phyloP scores from a whole-genome alignment of 768 basidiomycete genomes.

The Antrodiella citrinella region DNA sequence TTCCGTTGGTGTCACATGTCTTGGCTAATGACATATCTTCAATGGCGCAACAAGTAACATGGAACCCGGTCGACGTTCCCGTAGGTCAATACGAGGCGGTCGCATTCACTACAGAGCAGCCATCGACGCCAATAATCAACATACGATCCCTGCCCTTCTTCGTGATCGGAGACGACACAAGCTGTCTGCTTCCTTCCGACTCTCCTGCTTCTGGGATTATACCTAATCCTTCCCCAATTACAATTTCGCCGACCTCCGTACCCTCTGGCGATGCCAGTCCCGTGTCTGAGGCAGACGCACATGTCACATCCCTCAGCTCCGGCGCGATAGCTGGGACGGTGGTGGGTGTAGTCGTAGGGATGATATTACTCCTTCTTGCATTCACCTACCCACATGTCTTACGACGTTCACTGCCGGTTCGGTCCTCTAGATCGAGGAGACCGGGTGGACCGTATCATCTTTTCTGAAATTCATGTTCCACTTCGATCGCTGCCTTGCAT shows the following conservation, averaged over 20 bases:
- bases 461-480: constrained; percentile 8
- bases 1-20: constrained; percentile 14
- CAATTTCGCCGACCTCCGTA: neutral
- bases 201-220: neutral
- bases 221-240: neutral
- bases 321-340: constrained; percentile 19
- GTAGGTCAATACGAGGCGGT: neutral
- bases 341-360: constrained; percentile 17
- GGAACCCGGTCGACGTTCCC: neutral
- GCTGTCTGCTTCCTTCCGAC: neutral
- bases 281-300: neutral
- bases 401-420: constrained; percentile 10
- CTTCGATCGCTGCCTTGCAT: neutral
- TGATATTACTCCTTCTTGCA: constrained; percentile 16
- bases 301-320: constrained; percentile 8
- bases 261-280: neutral
- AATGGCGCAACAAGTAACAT: neutral
- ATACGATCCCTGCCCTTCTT: neutral
- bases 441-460: constrained; percentile 14
- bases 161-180: neutral
- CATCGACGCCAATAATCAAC: neutral
- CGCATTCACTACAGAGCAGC: constrained; percentile 3
- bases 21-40: constrained; percentile 19
- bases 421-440: constrained; percentile 6
- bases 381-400: constrained; percentile 19